Percentiles rank a stretch among this genome's conserved stretches.
Evolutionary conservation across 495 filamentous ascomycete species (phyloP).

Genomic region (Mycothermus thermophilus): DNA sequence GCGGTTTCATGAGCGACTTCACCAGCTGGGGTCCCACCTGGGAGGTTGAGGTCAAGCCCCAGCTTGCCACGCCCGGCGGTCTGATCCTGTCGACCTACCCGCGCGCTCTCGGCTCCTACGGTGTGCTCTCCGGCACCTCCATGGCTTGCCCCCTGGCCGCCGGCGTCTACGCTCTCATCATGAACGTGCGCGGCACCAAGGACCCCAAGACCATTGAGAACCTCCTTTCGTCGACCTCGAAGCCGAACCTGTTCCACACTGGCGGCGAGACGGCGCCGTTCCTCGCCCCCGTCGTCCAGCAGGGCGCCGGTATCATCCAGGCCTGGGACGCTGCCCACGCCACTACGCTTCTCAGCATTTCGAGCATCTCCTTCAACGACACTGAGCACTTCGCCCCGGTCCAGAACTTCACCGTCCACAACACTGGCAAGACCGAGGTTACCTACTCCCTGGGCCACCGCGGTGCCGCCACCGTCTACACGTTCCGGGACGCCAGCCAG

Average conservation of each 20-base stretch:
- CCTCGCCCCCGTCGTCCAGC: conserved; percentile 42
- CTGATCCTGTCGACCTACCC: conserved; percentile 45
- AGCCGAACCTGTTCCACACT: conserved; percentile 31
- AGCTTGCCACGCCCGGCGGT: conserved; percentile 40
- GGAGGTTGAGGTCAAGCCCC: conserved; percentile 40
- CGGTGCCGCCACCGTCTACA: conserved; percentile 33
- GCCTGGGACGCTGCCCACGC: conserved; percentile 43
- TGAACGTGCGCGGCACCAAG: conserved; percentile 33
- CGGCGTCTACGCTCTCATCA: conserved; percentile 40
- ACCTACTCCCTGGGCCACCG: conserved; percentile 34
- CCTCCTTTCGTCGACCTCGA: conserved; percentile 31
- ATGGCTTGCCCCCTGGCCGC: conserved; percentile 47
- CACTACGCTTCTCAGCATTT: conserved; percentile 37
- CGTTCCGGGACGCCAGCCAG: conserved; percentile 16
- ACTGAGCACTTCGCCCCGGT: conserved; percentile 36
- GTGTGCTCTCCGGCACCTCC: conserved; percentile 43
- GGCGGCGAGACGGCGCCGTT: conserved; percentile 26
- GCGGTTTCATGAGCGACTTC: conserved; percentile 36
- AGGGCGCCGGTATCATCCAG: conserved; percentile 43
- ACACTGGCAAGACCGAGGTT: conserved; percentile 31
- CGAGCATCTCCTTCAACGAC: conserved; percentile 45
- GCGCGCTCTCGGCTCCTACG: conserved; percentile 36
- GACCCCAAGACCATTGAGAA: conserved; percentile 35
- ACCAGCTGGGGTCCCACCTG: conserved; percentile 44
- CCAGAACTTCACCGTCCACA: conserved; percentile 38